Percentiles rank a stretch among this genome's conserved stretches.
Evolutionary conservation across 2,329 filamentous ascomycete species (phyloP).

Genomic region (Chalara sp.): DNA sequence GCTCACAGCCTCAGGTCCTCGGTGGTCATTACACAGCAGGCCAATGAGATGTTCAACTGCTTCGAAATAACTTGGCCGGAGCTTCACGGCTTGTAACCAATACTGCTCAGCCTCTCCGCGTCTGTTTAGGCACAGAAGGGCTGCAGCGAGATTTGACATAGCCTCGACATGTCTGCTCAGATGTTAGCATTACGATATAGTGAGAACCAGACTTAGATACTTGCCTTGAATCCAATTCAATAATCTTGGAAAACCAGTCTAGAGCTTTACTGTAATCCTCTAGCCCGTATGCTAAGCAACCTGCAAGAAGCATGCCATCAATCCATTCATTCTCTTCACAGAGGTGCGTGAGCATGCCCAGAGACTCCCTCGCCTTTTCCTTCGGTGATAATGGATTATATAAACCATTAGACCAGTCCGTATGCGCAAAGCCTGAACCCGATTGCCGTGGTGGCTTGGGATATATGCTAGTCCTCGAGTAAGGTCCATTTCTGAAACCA

Average conservation of each 20-base stretch:
- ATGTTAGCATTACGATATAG: constrained; percentile 4
- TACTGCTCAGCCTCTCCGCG: constrained; percentile 77
- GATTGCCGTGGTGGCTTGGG: constrained; percentile 37
- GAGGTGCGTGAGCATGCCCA: constrained; percentile 65
- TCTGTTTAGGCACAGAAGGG: constrained; percentile 75
- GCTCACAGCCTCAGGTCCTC: constrained; percentile 76
- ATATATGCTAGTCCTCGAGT: constrained; percentile 34
- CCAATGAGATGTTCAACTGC: constrained; percentile 92
- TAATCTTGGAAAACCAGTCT: constrained; percentile 65
- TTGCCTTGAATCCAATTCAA: constrained; percentile 49
- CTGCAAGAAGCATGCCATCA: constrained; percentile 85
- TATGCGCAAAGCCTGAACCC: constrained; percentile 15
- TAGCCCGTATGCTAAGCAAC: constrained; percentile 85
- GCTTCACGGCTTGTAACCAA: constrained; percentile 78
- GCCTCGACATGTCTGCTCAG: constrained; percentile 68
- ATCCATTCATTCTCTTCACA: constrained; percentile 84
- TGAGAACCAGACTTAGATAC: constrained; percentile 13
- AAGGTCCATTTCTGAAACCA: constrained; percentile 37
- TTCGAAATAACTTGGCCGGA: constrained; percentile 85
- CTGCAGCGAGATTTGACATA: constrained; percentile 86
- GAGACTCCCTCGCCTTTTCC: constrained; percentile 50
- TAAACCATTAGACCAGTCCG: constrained; percentile 11
- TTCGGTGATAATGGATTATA: constrained; percentile 12
- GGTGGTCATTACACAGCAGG: constrained; percentile 72
- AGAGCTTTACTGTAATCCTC: constrained; percentile 75